A percentile compares a stretch with the other conserved stretches of the same genome.
Conservation (phyloP, 257 asterid genomes). For the Pogostemon cablin region DNA sequence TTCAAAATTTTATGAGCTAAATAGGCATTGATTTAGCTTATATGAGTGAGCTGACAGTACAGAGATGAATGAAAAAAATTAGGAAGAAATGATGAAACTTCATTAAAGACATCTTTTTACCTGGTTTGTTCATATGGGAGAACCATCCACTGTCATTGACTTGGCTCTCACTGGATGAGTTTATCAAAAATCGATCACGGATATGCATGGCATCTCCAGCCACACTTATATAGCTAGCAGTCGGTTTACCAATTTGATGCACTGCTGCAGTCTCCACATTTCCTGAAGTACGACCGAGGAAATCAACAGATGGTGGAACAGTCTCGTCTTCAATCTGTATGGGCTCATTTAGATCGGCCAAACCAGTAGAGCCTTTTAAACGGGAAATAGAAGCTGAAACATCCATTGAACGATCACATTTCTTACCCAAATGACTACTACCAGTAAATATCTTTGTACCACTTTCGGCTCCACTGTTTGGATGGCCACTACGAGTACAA, state of each 20-base stretch:
- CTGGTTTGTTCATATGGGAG: slow-evolving; percentile 50
- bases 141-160: slow-evolving; percentile 56
- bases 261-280: slow-evolving; percentile 43
- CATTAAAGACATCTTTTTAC: slow-evolving; percentile 37
- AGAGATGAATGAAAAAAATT: neutral
- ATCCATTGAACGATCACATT: slow-evolving; percentile 31
- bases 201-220: slow-evolving; percentile 16
- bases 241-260: slow-evolving; percentile 41
- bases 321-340: slow-evolving; percentile 53
- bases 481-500: slow-evolving; percentile 40
- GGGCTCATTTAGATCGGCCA: slow-evolving; percentile 91
- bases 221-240: slow-evolving; percentile 38
- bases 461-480: slow-evolving; percentile 31
- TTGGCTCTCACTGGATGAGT: slow-evolving; percentile 44
- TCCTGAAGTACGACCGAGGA: slow-evolving; percentile 46
- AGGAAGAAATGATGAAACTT: neutral
- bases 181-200: slow-evolving; percentile 38
- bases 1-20: slow-evolving; percentile 6
- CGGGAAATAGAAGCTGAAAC: slow-evolving; percentile 48
- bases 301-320: slow-evolving; percentile 50
- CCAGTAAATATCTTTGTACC: slow-evolving; percentile 28
- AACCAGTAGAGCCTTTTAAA: slow-evolving; percentile 46
- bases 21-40: neutral
- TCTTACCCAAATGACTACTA: slow-evolving; percentile 19
- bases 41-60: slow-evolving; percentile 3